A percentile compares a stretch with the other conserved stretches of the same genome.
Conservation (phyloP, 805 yeast species). For the Starmerella lactis-condensi region DNA sequence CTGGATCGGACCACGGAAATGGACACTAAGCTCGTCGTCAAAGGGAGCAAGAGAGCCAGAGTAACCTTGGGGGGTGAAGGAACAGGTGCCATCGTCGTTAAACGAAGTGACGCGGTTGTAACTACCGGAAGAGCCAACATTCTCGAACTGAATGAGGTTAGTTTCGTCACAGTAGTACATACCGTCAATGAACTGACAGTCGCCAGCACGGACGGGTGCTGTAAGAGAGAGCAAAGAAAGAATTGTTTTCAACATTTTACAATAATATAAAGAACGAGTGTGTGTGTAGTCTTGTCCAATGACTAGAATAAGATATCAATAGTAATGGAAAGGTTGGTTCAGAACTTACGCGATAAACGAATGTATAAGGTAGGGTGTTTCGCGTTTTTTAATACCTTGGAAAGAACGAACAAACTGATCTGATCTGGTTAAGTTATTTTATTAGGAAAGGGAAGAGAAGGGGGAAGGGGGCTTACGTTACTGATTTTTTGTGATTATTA, state of each 20-base stretch:
- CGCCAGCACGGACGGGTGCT: slow-evolving; percentile 21
- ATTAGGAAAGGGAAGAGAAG: no score
- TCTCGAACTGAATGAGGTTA: slow-evolving; percentile 43
- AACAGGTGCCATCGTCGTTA: slow-evolving; percentile 57
- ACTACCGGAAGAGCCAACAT: slow-evolving; percentile 72
- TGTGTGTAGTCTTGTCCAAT: not conserved
- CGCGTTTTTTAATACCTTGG: no score
- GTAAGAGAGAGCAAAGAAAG: slow-evolving; percentile 19
- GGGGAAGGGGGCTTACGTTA: no score
- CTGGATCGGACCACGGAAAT: slow-evolving; percentile 76
- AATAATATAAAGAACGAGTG: not conserved
- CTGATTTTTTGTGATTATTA: no score
- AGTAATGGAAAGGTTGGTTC: not conserved
- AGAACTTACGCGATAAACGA: slow-evolving; percentile 7
- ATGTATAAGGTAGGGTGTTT: slow-evolving; percentile 6
- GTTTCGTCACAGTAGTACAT: slow-evolving; percentile 70
- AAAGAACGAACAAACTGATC: not conserved
- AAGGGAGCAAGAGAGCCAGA: slow-evolving; percentile 61
- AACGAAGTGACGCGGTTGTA: slow-evolving; percentile 64
- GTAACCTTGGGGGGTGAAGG: slow-evolving; percentile 38
- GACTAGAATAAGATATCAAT: not conserved
- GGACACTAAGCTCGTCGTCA: slow-evolving; percentile 72
- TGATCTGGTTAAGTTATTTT: no score
- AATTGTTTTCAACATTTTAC: slow-evolving; percentile 10
- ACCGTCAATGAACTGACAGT: slow-evolving; percentile 39